Evolutionary conservation across 495 filamentous ascomycete genomes (phyloP), one percentile per base, ranked within the genome.

Genomic region (Hypoxylon fragiforme): DNA sequence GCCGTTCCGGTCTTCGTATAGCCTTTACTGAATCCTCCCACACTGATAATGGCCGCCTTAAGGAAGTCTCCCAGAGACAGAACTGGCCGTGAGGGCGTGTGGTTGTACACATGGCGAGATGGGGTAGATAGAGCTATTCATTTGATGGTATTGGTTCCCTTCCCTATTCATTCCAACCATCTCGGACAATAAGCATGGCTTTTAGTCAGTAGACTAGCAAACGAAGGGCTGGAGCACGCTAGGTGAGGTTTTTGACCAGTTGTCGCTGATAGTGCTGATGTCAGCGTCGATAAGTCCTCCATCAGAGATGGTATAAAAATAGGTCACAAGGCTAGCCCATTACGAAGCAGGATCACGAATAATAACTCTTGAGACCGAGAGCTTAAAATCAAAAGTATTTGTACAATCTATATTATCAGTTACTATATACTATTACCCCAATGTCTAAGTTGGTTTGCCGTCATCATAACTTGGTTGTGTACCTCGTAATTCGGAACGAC

Each of bases 231-330:
- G 15, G 28, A 16, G 5, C 12, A 40, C 8, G 15, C 13, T 35
- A 15, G 42, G 41, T 34, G 43, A 15, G 34, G n/a, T n/a, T n/a
- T n/a, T 24, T 49, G 9, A 32, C n/a, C n/a, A 31, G 32, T 44
- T 18, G 40, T 30, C 0, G 15, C 22, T 16, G 18, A 34, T 51
- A 43, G 48, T 21, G 54, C 54, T 58, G 54, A 58, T 52, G 47
- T 58, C 41, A 58, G 54, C 47, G 15, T 28, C 28, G 30, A 45
- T 37, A 43, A 6, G 38, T 38, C 26, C 26, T 8, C 22, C 31
- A 51, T 30, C 19, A 22, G 26, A 18, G 7, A 36, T 57, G 41
- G 54, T 35, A 41, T 45, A 19, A 41, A 35, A 43, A 15, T n/a
- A 22, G 35, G 45, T 46, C 54, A 36, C 28, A 24, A 4, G 41